These are phyloP conservation scores for Starmerella sp. DNA, from an alignment of 805 yeast species.

Conservation along the genomic window DNA sequence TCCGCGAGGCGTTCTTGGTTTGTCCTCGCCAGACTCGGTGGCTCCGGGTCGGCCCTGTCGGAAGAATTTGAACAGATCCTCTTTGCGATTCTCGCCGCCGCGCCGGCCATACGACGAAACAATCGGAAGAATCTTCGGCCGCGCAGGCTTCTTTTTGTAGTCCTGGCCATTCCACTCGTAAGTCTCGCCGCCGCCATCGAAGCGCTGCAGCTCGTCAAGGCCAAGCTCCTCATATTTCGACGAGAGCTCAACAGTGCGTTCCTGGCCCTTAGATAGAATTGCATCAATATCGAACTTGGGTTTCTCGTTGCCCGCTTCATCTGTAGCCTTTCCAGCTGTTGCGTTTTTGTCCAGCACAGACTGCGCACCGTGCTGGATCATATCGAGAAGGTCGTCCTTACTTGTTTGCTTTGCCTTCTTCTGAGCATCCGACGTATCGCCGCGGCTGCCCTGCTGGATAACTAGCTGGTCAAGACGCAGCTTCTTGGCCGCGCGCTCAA, in stretches of 20 bases:
- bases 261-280: conserved; percentile 69
- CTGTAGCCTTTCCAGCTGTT: not conserved
- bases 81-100: conserved; percentile 19
- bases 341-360: conserved; percentile 53
- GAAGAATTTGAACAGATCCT: conserved; percentile 18
- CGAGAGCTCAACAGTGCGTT: conserved; percentile 66
- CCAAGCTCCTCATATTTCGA: conserved; percentile 78
- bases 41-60: conserved; percentile 15
- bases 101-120: conserved; percentile 20
- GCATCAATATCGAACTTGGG: conserved; percentile 58
- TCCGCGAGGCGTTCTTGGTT: conserved; percentile 54
- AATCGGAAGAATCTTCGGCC: conserved; percentile 27
- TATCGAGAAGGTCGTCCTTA: conserved; percentile 77
- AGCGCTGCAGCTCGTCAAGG: conserved; percentile 84
- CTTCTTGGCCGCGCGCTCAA: conserved; percentile 93
- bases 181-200: conserved; percentile 68
- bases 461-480: conserved; percentile 86
- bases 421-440: conserved; percentile 34
- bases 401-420: conserved; percentile 31
- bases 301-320: not conserved
- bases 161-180: conserved; percentile 95
- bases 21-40: conserved; percentile 3
- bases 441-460: conserved; percentile 73
- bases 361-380: conserved; percentile 97
- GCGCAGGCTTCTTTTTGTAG: conserved; percentile 43